Evolutionary conservation across 371 early-diverging fungal genomes (phyloP).

Genomic region (Basidiobolus meristosporus): DNA sequence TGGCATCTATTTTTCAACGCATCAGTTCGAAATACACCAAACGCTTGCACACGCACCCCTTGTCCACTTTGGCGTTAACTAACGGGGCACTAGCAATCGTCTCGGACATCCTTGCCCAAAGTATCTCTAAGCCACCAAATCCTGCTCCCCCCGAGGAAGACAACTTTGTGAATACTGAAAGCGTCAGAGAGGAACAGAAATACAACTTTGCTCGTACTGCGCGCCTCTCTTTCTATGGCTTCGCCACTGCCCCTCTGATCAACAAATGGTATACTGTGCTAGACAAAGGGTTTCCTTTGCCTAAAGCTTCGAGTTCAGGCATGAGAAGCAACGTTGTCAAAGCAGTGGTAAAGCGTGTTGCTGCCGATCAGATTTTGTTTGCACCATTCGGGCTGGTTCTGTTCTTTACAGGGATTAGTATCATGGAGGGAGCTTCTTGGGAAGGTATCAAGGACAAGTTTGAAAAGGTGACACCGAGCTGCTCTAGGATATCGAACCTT

Average conservation of each 20-base stretch:
- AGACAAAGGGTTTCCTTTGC: constrained; percentile 40
- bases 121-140: constrained; percentile 8
- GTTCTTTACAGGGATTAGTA: constrained; percentile 44
- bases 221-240: constrained; percentile 53
- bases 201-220: constrained; percentile 7
- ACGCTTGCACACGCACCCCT: constrained; percentile 28
- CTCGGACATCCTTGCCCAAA: constrained; percentile 49
- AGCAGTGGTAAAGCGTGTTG: constrained; percentile 22
- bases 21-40: no score
- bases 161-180: neutral
- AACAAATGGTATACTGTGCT: constrained; percentile 54
- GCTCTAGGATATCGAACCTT: constrained; percentile 1
- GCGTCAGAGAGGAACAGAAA: neutral
- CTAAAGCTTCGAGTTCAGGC: constrained; percentile 1
- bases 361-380: constrained; percentile 45
- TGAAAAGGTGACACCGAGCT: constrained; percentile 14
- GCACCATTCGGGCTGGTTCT: constrained; percentile 49
- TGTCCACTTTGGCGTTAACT: constrained; percentile 43
- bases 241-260: constrained; percentile 48
- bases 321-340: constrained; percentile 1
- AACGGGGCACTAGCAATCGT: constrained; percentile 47
- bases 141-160: neutral
- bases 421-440: constrained; percentile 31
- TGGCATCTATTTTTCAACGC: no score
- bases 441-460: constrained; percentile 38